phyloP scores from a whole-genome alignment of 805 yeast genomes.

The Yarrowia sp. region DNA sequence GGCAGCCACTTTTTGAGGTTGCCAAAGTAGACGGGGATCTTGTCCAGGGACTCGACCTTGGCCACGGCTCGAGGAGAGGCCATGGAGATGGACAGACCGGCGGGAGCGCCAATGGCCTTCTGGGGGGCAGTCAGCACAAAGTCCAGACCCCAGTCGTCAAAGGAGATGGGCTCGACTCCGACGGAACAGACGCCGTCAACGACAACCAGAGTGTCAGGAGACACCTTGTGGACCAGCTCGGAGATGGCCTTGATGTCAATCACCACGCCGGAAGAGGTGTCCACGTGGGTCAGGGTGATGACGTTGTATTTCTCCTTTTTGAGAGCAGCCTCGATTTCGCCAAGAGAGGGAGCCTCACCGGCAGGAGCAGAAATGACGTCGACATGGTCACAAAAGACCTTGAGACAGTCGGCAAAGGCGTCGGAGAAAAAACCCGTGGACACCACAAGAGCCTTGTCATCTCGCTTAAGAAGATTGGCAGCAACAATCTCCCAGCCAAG shows the following conservation, averaged over 20 bases:
- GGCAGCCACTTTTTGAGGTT: slow-evolving; percentile 87
- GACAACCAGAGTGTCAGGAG: slow-evolving; percentile 82
- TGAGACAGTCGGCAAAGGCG: slow-evolving; percentile 76
- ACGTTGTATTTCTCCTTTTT: slow-evolving; percentile 61
- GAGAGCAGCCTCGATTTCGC: slow-evolving; percentile 63
- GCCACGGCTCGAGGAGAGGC: slow-evolving; percentile 79
- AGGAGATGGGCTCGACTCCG: slow-evolving; percentile 84
- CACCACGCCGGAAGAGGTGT: slow-evolving; percentile 94
- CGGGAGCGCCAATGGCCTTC: slow-evolving; percentile 93
- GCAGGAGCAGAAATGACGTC: slow-evolving; percentile 69
- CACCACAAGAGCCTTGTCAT: slow-evolving; percentile 78
- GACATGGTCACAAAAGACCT: slow-evolving; percentile 75
- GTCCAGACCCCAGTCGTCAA: slow-evolving; percentile 90
- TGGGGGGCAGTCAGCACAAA: slow-evolving; percentile 91
- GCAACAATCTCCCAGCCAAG: slow-evolving; percentile 93
- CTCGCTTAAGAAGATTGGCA: slow-evolving; percentile 68
- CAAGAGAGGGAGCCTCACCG: slow-evolving; percentile 72
- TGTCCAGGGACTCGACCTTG: slow-evolving; percentile 57
- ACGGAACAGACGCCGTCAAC: slow-evolving; percentile 97
- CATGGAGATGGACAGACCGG: slow-evolving; percentile 83
- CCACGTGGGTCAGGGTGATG: slow-evolving; percentile 91
- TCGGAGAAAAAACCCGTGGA: slow-evolving; percentile 91
- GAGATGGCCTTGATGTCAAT: slow-evolving; percentile 71
- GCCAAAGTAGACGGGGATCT: slow-evolving; percentile 64
- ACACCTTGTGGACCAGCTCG: slow-evolving; percentile 61